These are phyloP conservation scores for Coffea eugenioides DNA, from an alignment of 257 asterid genomes.

Conservation along the genomic window DNA sequence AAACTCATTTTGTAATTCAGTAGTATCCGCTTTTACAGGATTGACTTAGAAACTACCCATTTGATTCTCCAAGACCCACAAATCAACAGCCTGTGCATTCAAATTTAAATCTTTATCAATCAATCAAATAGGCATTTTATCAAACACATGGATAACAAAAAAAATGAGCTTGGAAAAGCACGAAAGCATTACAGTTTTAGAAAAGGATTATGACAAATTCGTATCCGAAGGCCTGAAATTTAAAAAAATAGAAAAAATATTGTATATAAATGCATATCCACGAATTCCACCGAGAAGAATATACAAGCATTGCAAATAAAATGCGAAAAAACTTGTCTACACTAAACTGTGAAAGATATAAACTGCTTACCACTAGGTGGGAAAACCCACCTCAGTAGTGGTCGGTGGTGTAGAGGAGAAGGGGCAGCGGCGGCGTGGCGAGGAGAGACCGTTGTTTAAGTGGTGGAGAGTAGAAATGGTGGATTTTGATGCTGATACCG, in stretches of 20 bases:
- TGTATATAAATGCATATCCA: no score
- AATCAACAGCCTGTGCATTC: background rate
- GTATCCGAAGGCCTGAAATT: background rate
- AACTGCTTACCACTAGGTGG: background rate
- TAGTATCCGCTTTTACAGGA: background rate
- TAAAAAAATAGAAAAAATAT: no score
- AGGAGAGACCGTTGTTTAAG: background rate
- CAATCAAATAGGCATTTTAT: background rate
- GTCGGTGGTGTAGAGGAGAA: no score
- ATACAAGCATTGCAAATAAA: background rate
- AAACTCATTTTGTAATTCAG: slow-evolving; percentile 47
- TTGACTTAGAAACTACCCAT: slow-evolving; percentile 1
- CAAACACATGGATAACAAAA: background rate
- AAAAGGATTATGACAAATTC: background rate
- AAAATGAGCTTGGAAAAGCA: background rate
- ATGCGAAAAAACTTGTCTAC: no score
- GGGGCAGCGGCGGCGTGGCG: background rate
- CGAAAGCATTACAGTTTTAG: no score
- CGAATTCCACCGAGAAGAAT: background rate
- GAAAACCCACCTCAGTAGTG: background rate
- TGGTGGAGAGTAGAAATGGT: background rate
- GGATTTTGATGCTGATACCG: background rate
- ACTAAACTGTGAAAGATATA: background rate
- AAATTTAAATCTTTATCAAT: background rate
- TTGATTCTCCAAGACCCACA: no score